Conservation (phyloP, 176 grass and related monocot genomes). For the Aegilops sharonensis region DNA sequence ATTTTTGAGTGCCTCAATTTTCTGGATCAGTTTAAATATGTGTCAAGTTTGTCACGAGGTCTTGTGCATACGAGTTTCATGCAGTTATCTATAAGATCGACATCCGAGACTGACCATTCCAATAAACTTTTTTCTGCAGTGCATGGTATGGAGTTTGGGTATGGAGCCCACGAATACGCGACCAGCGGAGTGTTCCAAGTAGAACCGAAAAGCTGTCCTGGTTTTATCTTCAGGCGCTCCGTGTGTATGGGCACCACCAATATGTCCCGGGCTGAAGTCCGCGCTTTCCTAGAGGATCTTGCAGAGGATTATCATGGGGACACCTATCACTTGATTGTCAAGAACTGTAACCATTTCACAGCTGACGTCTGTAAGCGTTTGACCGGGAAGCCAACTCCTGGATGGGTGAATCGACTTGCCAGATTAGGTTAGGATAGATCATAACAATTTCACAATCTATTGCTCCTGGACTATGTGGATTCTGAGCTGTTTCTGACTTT, state of each 20-base stretch:
- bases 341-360: constrained; percentile 96
- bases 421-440: constrained; percentile 55
- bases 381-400: constrained; percentile 58
- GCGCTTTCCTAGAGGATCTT: constrained; percentile 66
- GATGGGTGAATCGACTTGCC: constrained; percentile 93
- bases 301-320: constrained; percentile 75
- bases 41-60: not conserved
- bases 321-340: constrained; percentile 76
- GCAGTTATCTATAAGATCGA: not conserved
- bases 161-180: constrained; percentile 85
- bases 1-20: not conserved
- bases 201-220: constrained; percentile 81
- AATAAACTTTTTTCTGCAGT: constrained; percentile 35
- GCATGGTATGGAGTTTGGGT: constrained; percentile 92
- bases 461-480: not conserved
- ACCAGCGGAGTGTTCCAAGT: constrained; percentile 85
- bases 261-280: constrained; percentile 64
- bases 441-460: not conserved
- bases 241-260: constrained; percentile 68
- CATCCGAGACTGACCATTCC: not conserved
- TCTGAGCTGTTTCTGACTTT: constrained; percentile 11
- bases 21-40: not conserved
- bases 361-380: constrained; percentile 61
- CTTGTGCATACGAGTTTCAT: not conserved
- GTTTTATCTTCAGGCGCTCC: constrained; percentile 78